Percentiles rank a stretch among this genome's conserved stretches.
phyloP scores from a whole-genome alignment of 176 grass and related monocot genomes.

The Tillandsia leiboldiana region DNA sequence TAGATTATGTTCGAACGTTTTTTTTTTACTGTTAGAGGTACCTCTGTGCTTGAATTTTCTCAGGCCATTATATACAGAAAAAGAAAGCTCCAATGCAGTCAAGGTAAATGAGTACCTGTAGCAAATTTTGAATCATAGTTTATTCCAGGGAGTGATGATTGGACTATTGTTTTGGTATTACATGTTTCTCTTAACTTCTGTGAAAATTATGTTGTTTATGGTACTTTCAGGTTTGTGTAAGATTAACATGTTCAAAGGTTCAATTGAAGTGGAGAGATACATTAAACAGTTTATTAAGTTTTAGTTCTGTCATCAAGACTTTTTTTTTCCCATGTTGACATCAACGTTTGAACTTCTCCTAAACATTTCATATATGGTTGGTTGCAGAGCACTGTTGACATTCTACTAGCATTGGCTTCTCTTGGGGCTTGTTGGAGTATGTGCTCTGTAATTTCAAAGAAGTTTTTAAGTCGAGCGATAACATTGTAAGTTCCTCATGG shows the following conservation, averaged over 20 bases:
- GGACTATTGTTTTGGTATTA: background rate
- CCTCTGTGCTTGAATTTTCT: too few species aligned
- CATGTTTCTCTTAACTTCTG: background rate
- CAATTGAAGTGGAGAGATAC: too few species aligned
- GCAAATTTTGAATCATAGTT: too few species aligned
- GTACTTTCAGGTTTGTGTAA: background rate
- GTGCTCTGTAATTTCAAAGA: slow-evolving; percentile 36
- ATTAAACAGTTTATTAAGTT: too few species aligned
- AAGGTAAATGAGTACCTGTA: too few species aligned
- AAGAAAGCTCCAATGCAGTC: too few species aligned
- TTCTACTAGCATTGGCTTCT: slow-evolving; percentile 51
- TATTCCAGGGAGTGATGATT: background rate
- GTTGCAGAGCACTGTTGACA: slow-evolving; percentile 78
- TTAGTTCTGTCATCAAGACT: background rate
- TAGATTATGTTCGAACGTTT: too few species aligned
- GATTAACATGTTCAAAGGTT: background rate
- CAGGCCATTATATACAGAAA: too few species aligned
- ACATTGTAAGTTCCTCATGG: slow-evolving; percentile 14
- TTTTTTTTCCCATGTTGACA: background rate
- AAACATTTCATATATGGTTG: slow-evolving; percentile 15
- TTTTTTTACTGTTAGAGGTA: too few species aligned
- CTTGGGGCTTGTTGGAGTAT: slow-evolving; percentile 47
- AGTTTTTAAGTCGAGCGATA: background rate
- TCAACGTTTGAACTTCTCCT: slow-evolving; percentile 11
- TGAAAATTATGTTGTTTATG: too few species aligned